These are phyloP conservation scores for Xylariomycetidae sp. DNA, from an alignment of 2,329 filamentous ascomycete genomes.

Conservation along the genomic window DNA sequence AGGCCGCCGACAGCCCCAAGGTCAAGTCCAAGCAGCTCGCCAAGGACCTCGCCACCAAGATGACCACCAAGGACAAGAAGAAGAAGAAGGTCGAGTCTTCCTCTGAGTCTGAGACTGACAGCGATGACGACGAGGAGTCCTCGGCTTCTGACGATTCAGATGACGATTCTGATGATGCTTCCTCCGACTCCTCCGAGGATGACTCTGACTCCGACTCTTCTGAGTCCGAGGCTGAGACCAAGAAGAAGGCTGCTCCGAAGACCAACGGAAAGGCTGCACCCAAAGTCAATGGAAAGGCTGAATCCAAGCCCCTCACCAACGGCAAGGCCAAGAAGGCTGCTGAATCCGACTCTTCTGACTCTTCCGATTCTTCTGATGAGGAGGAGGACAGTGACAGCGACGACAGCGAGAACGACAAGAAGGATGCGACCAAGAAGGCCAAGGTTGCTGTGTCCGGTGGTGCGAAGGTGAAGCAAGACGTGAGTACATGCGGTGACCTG, in stretches of 20 bases:
- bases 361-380: constrained; percentile 27
- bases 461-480: constrained; percentile 23
- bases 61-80: constrained; percentile 29
- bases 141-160: constrained; percentile 9
- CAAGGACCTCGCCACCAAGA: constrained; percentile 52
- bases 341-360: constrained; percentile 25
- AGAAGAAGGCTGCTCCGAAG: constrained; percentile 27
- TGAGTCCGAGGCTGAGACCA: constrained; percentile 22
- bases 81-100: constrained; percentile 32
- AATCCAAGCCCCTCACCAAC: constrained; percentile 20
- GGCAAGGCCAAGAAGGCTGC: constrained; percentile 27
- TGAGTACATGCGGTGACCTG: constrained; percentile 18
- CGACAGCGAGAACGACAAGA: constrained; percentile 22
- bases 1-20: constrained; percentile 59
- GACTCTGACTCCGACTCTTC: constrained; percentile 18
- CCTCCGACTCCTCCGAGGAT: constrained; percentile 9
- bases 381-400: constrained; percentile 23
- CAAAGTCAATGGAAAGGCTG: constrained; percentile 27
- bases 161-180: constrained; percentile 18
- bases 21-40: constrained; percentile 61
- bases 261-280: constrained; percentile 18
- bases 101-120: constrained; percentile 27
- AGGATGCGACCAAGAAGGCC: constrained; percentile 15
- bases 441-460: constrained; percentile 17
- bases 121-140: constrained; percentile 16